Base-by-base conservation (phyloP, 148 eudicot genomes). In the Cornus kousa region DNA sequence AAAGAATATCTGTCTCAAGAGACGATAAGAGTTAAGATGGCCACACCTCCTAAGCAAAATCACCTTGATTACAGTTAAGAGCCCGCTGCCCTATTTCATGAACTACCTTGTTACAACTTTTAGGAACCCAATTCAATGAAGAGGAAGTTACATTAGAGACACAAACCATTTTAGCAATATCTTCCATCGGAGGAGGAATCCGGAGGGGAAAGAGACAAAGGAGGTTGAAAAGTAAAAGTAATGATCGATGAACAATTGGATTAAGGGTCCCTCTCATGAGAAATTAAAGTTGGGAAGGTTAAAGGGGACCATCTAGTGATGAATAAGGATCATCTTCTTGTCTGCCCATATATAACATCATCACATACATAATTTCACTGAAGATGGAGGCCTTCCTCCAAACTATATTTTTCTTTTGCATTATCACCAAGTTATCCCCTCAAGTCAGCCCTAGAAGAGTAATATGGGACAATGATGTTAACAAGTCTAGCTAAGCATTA, bases 231-330 rank as follows among this genome's bases (percentile, higher is more conserved):
- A 31, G 59, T 4, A 33, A 16, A 50, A 31, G 57, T 32, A 17
- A 79, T 72, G 76, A 28, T 28, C 28, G 28, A 79, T 72, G 62
- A 64, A 43, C 4, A 79, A 79, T 62, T 64, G 81, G 81, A 79
- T 79, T 71, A 72, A 43, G 32, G 81, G 81, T 79, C 76, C 59
- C 59, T 53, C 59, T 53, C 19, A 53, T 8, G 12, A 48, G 62
- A 78, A 78, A 70, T 65, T 28, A 11, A 50, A 6, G 48, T 74
- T 43, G 37, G 35, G 71, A 43, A 40, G 53, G 33, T 62, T 72
- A n/a, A 72, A 23, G 59, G 43, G 68, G 31, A 74, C 74, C 66
- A 70, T 77, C 55, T 53, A 4, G 5, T 53, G 59, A 53, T 53
- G 59, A 53, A 43, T 43, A 9, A 35, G 0, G 37, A 53, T 53